Evolutionary conservation across 768 basidiomycete species (phyloP).

Genomic region (Phylloporus rhodoxanthus): DNA sequence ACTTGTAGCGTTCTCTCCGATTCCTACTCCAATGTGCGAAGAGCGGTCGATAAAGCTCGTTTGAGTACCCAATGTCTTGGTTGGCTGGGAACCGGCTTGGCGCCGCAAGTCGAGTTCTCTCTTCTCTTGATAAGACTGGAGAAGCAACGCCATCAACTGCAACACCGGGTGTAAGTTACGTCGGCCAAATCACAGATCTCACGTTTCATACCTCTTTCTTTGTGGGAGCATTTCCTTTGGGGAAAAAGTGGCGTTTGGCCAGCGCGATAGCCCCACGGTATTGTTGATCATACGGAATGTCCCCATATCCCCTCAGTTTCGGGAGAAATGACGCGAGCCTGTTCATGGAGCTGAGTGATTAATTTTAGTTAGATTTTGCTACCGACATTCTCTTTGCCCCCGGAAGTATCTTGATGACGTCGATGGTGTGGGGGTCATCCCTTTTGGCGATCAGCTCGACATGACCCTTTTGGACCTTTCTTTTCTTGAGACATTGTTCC

Average conservation of each 20-base stretch:
- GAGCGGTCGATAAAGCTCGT: slow-evolving; percentile 11
- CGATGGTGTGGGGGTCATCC: slow-evolving; percentile 12
- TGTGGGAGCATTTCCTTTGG: slow-evolving; percentile 18
- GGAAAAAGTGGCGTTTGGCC: slow-evolving; percentile 26
- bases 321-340: slow-evolving; percentile 27
- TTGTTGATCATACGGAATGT: slow-evolving; percentile 23
- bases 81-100: slow-evolving; percentile 3
- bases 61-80: slow-evolving; percentile 18
- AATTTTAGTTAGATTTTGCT: not conserved
- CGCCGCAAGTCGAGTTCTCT: slow-evolving; percentile 6
- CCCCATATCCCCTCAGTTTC: slow-evolving; percentile 26
- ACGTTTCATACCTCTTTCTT: slow-evolving; percentile 22
- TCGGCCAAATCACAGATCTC: not conserved
- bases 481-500: not conserved
- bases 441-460: slow-evolving; percentile 17
- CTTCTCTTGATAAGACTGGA: slow-evolving; percentile 23
- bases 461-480: slow-evolving; percentile 24
- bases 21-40: not conserved
- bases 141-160: slow-evolving; percentile 20
- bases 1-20: not conserved
- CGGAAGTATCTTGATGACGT: slow-evolving; percentile 23
- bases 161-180: not conserved
- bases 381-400: slow-evolving; percentile 21
- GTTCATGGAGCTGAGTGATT: not conserved
- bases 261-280: slow-evolving; percentile 26